Percentiles rank a stretch among this genome's conserved stretches.
phyloP scores from a whole-genome alignment of 495 filamentous ascomycete genomes.

The Talaromyces nanjingensis region DNA sequence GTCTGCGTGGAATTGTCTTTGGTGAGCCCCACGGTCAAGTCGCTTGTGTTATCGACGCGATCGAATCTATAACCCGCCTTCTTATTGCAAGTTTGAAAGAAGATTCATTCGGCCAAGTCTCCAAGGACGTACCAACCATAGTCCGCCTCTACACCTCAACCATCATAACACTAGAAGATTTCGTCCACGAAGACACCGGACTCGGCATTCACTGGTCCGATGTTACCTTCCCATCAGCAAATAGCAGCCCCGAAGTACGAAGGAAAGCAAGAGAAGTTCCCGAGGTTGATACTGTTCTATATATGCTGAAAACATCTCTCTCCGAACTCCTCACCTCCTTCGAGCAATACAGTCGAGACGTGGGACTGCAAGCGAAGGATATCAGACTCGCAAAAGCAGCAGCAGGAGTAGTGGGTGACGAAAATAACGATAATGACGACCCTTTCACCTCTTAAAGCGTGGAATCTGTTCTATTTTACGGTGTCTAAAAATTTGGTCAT shows the following conservation, averaged over 20 bases:
- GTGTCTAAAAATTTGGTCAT: background rate
- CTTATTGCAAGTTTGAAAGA: slow-evolving; percentile 68
- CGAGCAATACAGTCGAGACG: slow-evolving; percentile 57
- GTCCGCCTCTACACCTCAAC: slow-evolving; percentile 64
- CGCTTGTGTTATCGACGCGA: slow-evolving; percentile 60
- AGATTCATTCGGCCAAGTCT: slow-evolving; percentile 82
- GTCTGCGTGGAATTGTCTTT: slow-evolving; percentile 54
- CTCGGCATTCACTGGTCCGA: slow-evolving; percentile 80
- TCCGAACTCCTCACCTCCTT: slow-evolving; percentile 57
- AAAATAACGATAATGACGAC: slow-evolving; percentile 4
- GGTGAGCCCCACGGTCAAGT: slow-evolving; percentile 61
- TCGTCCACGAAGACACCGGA: slow-evolving; percentile 36
- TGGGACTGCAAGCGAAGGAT: slow-evolving; percentile 59
- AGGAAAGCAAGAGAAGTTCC: slow-evolving; percentile 33
- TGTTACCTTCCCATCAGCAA: slow-evolving; percentile 43
- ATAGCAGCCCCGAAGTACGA: slow-evolving; percentile 31
- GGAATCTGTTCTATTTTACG: background rate
- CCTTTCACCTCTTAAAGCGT: background rate
- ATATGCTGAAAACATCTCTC: slow-evolving; percentile 52
- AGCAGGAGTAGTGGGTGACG: slow-evolving; percentile 26
- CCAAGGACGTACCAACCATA: slow-evolving; percentile 64
- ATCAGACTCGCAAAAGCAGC: slow-evolving; percentile 63
- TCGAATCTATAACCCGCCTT: slow-evolving; percentile 60
- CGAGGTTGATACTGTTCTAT: slow-evolving; percentile 57
- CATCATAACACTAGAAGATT: slow-evolving; percentile 61